phyloP scores from a whole-genome alignment of 495 filamentous ascomycete genomes.

The Pseudevernia furfuracea region DNA sequence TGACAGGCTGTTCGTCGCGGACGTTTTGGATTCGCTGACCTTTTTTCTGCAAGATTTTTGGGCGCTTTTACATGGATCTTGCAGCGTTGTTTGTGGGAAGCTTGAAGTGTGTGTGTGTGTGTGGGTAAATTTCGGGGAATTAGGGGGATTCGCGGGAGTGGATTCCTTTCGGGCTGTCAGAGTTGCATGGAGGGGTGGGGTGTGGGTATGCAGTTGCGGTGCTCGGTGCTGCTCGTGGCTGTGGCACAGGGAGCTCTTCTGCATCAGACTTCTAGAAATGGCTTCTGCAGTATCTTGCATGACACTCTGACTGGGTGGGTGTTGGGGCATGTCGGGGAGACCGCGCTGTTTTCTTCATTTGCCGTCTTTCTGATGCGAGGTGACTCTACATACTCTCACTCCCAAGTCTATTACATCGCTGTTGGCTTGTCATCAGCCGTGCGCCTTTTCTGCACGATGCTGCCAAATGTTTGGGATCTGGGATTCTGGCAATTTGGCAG shows the following conservation, averaged over 20 bases:
- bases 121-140: background rate
- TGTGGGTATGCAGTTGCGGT: background rate
- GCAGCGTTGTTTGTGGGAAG: background rate
- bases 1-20: background rate
- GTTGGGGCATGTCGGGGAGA: background rate
- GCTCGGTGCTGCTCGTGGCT: background rate
- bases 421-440: background rate
- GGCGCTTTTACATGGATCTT: background rate
- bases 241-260: background rate
- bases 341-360: background rate
- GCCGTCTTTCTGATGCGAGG: background rate
- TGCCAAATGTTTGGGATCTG: background rate
- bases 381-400: no score
- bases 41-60: background rate
- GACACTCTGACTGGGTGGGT: no score
- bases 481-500: background rate
- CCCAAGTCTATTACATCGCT: no score
- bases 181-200: background rate
- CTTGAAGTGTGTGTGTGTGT: background rate
- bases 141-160: background rate
- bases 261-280: background rate
- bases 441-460: background rate
- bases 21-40: no score
- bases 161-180: background rate
- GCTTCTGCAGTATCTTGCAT: conserved; percentile 1